Percentiles rank a stretch among this genome's conserved stretches.
phyloP scores from a whole-genome alignment of 352 stramenopile species.

The Pythium sukuiense region DNA sequence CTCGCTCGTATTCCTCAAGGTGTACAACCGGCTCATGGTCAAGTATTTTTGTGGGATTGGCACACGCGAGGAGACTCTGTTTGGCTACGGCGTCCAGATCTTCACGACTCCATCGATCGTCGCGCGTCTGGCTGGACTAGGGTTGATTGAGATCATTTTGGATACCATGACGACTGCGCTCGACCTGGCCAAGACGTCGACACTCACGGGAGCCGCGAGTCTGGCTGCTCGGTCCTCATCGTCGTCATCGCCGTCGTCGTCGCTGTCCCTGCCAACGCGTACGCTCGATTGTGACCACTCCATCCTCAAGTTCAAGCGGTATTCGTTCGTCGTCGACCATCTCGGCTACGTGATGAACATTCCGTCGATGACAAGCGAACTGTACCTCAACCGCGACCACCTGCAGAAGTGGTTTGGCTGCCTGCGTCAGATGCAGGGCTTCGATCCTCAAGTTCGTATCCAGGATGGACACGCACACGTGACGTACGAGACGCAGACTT shows the following conservation, averaged over 20 bases:
- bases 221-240: conserved; percentile 25
- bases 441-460: conserved; percentile 76
- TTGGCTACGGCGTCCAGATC: conserved; percentile 92
- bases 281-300: conserved; percentile 90
- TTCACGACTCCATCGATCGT: conserved; percentile 92
- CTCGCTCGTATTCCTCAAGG: conserved; percentile 79
- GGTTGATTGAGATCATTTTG: conserved; percentile 73
- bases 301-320: conserved; percentile 92
- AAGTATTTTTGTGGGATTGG: conserved; percentile 91
- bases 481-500: conserved; percentile 94
- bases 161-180: conserved; percentile 77
- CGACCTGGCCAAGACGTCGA: conserved; percentile 60
- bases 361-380: conserved; percentile 60
- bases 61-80: conserved; percentile 88
- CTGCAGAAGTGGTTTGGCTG: conserved; percentile 72
- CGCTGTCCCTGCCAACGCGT: conserved; percentile 28
- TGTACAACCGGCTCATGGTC: conserved; percentile 84
- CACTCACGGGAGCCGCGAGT: conserved; percentile 30
- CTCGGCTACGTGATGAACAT: conserved; percentile 96
- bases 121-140: conserved; percentile 51
- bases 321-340: conserved; percentile 91
- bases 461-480: conserved; percentile 87
- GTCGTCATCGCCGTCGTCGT: conserved; percentile 23
- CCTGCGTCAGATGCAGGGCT: conserved; percentile 71
- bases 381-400: conserved; percentile 55